Conservation (phyloP, 2,329 filamentous ascomycete genomes). For the Tolypocladium tropicale region DNA sequence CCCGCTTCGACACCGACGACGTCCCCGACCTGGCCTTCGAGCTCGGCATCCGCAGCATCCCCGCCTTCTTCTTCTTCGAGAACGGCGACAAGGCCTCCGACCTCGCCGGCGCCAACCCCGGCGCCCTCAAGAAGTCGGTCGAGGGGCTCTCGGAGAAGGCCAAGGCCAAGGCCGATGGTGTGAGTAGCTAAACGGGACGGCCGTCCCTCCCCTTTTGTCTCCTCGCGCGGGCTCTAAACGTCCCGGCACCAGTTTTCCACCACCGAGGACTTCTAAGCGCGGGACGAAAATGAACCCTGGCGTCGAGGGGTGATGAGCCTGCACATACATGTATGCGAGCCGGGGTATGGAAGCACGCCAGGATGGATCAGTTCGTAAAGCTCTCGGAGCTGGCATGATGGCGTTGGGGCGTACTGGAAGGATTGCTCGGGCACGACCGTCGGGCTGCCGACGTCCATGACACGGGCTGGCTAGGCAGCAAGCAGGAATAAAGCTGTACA, state of each 20-base stretch:
- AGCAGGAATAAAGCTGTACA: neutral
- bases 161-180: constrained; percentile 9
- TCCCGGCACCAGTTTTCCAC: constrained; percentile 9
- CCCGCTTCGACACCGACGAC: constrained; percentile 49
- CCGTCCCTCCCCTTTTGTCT: neutral
- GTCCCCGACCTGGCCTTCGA: constrained; percentile 37
- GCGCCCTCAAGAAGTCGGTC: constrained; percentile 19
- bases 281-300: neutral
- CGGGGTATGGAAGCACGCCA: neutral
- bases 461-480: neutral
- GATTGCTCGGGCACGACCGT: neutral
- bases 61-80: constrained; percentile 51
- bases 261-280: constrained; percentile 11
- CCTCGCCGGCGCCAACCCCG: constrained; percentile 28
- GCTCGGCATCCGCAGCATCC: constrained; percentile 44
- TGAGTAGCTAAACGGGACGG: constrained; percentile 1
- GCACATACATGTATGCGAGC: neutral
- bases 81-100: constrained; percentile 36
- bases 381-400: neutral
- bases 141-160: constrained; percentile 14
- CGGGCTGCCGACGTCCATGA: neutral
- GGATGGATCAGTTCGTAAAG: neutral
- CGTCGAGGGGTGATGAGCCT: neutral
- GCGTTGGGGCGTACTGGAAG: neutral
- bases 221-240: neutral